phyloP scores from a whole-genome alignment of 2,329 filamentous ascomycete genomes.

The Malbranchea cinnamomea region DNA sequence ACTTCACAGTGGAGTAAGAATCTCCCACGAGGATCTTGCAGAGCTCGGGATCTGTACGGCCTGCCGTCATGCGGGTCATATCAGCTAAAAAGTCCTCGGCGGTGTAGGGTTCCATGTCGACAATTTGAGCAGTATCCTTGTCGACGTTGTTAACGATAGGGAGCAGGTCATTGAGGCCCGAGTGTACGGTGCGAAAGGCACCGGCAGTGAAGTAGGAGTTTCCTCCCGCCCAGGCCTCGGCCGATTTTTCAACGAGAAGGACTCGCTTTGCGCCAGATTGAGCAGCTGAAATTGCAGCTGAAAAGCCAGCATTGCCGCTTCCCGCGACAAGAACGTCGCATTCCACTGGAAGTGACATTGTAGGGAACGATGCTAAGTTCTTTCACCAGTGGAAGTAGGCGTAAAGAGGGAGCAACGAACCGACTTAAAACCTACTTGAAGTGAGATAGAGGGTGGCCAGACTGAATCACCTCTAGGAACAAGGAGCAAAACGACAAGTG shows the following conservation, averaged over 20 bases:
- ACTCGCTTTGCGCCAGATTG: conserved; percentile 32
- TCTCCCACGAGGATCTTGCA: conserved; percentile 36
- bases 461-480: no score
- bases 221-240: conserved; percentile 44
- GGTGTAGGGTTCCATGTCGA: conserved; percentile 46
- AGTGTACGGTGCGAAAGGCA: conserved; percentile 43
- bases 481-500: no score
- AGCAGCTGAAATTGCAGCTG: conserved; percentile 42
- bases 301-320: conserved; percentile 50
- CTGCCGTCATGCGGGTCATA: conserved; percentile 40
- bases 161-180: conserved; percentile 41
- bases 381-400: no score
- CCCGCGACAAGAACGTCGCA: conserved; percentile 39
- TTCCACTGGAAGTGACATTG: conserved; percentile 7
- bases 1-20: conserved; percentile 37
- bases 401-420: no score
- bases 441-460: no score
- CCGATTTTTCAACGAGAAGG: conserved; percentile 46
- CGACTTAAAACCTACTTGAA: no score
- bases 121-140: conserved; percentile 29
- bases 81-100: conserved; percentile 39
- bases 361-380: no score
- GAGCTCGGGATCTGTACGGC: conserved; percentile 37
- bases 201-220: conserved; percentile 53
- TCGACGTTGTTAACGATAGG: conserved; percentile 47